Evolutionary conservation across 805 yeast species (phyloP).

Genomic region (Candida khao-thaluensis): DNA sequence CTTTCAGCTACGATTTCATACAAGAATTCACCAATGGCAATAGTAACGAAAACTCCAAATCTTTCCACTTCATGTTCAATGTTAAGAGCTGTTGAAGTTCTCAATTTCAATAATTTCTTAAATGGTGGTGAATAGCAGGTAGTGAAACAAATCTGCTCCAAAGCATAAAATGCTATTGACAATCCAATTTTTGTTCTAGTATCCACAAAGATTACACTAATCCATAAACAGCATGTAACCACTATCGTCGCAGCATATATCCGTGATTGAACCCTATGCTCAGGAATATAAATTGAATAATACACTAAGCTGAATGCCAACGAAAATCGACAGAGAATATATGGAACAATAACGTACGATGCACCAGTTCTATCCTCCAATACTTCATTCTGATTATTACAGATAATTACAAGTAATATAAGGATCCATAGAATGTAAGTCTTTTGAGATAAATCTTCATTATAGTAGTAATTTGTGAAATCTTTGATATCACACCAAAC

Average conservation of each 20-base stretch:
- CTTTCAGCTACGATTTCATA: slow-evolving; percentile 50
- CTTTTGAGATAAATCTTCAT: slow-evolving; percentile 57
- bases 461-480: slow-evolving; percentile 61
- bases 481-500: slow-evolving; percentile 67
- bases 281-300: slow-evolving; percentile 48
- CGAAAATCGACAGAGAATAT: slow-evolving; percentile 47
- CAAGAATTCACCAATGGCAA: slow-evolving; percentile 65
- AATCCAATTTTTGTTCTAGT: slow-evolving; percentile 48
- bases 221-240: slow-evolving; percentile 46
- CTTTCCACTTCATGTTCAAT: slow-evolving; percentile 69
- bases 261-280: slow-evolving; percentile 52
- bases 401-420: slow-evolving; percentile 47
- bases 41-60: slow-evolving; percentile 54
- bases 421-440: slow-evolving; percentile 53
- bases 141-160: slow-evolving; percentile 43
- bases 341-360: slow-evolving; percentile 47
- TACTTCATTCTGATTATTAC: slow-evolving; percentile 45
- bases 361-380: slow-evolving; percentile 32
- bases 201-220: slow-evolving; percentile 48
- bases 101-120: slow-evolving; percentile 42
- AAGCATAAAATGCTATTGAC: slow-evolving; percentile 35
- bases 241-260: slow-evolving; percentile 32
- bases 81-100: slow-evolving; percentile 57
- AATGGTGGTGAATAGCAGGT: slow-evolving; percentile 47
- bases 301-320: slow-evolving; percentile 29